Conservation (phyloP, 164 flowering plant species). For the Kalanchoe fedtschenkoi region DNA sequence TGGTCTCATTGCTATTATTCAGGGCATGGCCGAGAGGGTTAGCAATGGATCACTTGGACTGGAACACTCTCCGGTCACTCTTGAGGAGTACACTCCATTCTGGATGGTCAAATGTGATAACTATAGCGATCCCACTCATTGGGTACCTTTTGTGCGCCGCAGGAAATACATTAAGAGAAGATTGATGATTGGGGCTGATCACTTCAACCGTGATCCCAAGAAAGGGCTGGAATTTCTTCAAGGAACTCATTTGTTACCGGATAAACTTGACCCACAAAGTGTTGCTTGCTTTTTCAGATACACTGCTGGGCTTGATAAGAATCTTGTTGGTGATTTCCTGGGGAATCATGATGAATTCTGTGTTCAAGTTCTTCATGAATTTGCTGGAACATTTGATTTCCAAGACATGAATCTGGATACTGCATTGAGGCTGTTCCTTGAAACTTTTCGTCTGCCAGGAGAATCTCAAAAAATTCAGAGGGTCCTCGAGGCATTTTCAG, state of each 20-base stretch:
- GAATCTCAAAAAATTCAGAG: constrained; percentile 19
- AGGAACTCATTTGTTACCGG: constrained; percentile 18
- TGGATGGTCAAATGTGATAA: constrained; percentile 19
- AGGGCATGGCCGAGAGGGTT: constrained; percentile 19
- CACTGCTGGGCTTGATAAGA: constrained; percentile 18
- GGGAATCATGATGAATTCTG: constrained; percentile 20
- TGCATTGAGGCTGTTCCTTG: constrained; percentile 16
- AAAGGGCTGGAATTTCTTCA: constrained; percentile 22
- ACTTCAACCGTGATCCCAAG: constrained; percentile 19
- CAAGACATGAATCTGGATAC: constrained; percentile 18
- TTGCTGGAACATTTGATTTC: constrained; percentile 20
- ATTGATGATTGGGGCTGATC: constrained; percentile 19
- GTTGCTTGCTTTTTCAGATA: constrained; percentile 22
- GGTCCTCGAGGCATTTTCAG: constrained; percentile 21
- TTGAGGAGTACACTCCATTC: constrained; percentile 16
- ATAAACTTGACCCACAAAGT: constrained; percentile 20
- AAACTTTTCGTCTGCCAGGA: constrained; percentile 17
- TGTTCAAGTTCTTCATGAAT: constrained; percentile 20
- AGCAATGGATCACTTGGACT: constrained; percentile 9
- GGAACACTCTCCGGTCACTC: constrained; percentile 9
- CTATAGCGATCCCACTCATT: constrained; percentile 14
- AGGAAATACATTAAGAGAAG: constrained; percentile 17
- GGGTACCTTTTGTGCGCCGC: constrained; percentile 18
- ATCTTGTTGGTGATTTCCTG: constrained; percentile 19
- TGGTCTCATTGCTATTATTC: constrained; percentile 16